Percentiles rank a stretch among this genome's conserved stretches.
phyloP scores from a whole-genome alignment of 345 rosid genomes.

The Gossypium arboreum region DNA sequence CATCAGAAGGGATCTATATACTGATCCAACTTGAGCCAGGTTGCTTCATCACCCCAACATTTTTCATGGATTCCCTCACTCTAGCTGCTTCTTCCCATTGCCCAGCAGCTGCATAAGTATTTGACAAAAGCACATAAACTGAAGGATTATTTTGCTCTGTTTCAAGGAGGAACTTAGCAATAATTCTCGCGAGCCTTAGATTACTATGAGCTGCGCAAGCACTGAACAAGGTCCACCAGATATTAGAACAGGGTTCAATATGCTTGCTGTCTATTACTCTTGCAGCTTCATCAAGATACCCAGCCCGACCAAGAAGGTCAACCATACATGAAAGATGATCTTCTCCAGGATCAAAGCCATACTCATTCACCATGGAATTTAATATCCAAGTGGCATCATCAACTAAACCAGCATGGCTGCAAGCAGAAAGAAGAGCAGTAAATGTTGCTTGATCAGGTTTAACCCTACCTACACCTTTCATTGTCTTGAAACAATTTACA shows the following conservation, averaged over 20 bases:
- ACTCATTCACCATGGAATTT: slow-evolving; percentile 43
- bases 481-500: slow-evolving; percentile 36
- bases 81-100: slow-evolving; percentile 76
- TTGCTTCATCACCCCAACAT: slow-evolving; percentile 45
- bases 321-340: slow-evolving; percentile 72
- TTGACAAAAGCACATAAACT: slow-evolving; percentile 58
- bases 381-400: slow-evolving; percentile 50
- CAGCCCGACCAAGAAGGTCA: slow-evolving; percentile 75
- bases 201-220: slow-evolving; percentile 76
- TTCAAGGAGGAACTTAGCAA: slow-evolving; percentile 52
- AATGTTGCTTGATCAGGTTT: slow-evolving; percentile 63
- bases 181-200: slow-evolving; percentile 52
- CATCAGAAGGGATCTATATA: slow-evolving; percentile 17
- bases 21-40: slow-evolving; percentile 53
- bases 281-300: slow-evolving; percentile 66
- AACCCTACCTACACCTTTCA: slow-evolving; percentile 37
- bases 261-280: slow-evolving; percentile 32
- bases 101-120: slow-evolving; percentile 70
- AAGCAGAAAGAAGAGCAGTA: slow-evolving; percentile 62
- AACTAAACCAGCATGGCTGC: slow-evolving; percentile 70
- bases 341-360: slow-evolving; percentile 38
- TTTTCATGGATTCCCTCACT: slow-evolving; percentile 38
- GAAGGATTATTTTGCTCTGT: slow-evolving; percentile 47
- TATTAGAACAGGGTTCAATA: slow-evolving; percentile 31
- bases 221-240: slow-evolving; percentile 66